These are phyloP conservation scores for Boletus mariae DNA, from an alignment of 1,284 basidiomycete species.

Conservation along the genomic window DNA sequence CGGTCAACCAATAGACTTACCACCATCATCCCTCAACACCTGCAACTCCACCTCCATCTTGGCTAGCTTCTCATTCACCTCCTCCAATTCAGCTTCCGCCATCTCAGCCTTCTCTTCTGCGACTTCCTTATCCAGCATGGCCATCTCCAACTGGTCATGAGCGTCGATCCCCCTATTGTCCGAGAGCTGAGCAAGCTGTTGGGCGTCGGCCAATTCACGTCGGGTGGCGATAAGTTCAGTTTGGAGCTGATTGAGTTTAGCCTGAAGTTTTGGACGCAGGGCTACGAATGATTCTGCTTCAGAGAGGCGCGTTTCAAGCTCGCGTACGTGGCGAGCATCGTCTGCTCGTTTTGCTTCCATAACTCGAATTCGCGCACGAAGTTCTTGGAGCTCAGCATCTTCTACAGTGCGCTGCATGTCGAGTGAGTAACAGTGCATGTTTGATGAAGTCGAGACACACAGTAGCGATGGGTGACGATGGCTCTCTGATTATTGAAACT, in stretches of 20 bases:
- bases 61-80: constrained; percentile 74
- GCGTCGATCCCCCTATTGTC: constrained; percentile 66
- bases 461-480: constrained; percentile 24
- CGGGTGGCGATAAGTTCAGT: constrained; percentile 70
- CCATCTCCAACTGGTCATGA: constrained; percentile 91
- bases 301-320: constrained; percentile 79
- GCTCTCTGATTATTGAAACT: constrained; percentile 21
- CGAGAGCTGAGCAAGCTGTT: constrained; percentile 56
- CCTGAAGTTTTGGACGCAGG: constrained; percentile 83
- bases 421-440: constrained; percentile 24
- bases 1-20: constrained; percentile 27
- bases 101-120: constrained; percentile 91
- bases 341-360: constrained; percentile 86
- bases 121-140: constrained; percentile 93
- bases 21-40: constrained; percentile 57
- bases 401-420: constrained; percentile 25
- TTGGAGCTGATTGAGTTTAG: constrained; percentile 79
- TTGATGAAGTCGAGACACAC: constrained; percentile 25
- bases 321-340: constrained; percentile 78
- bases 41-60: constrained; percentile 83
- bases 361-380: constrained; percentile 80
- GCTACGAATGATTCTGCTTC: constrained; percentile 87
- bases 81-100: constrained; percentile 74
- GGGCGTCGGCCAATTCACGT: constrained; percentile 63
- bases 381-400: constrained; percentile 72